These are phyloP conservation scores for Dothistroma septosporum DNA, from an alignment of 2,329 filamentous ascomycete species.

Conservation along the genomic window DNA sequence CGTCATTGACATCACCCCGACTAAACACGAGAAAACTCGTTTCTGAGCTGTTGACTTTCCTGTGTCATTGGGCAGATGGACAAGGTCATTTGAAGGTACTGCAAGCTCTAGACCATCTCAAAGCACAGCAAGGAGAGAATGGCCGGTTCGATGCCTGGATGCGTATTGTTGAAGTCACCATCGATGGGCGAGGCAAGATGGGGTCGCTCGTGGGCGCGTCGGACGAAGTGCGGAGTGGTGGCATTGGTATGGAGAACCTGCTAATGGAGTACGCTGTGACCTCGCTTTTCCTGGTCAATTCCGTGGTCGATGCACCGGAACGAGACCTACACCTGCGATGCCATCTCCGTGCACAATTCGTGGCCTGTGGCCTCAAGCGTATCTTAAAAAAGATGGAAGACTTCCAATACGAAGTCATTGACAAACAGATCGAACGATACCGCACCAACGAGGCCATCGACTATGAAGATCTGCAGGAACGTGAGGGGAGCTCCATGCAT, in stretches of 20 bases:
- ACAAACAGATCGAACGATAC: conserved; percentile 96
- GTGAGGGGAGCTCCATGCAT: conserved; percentile 84
- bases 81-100: conserved; percentile 90
- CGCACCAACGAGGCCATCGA: conserved; percentile 93
- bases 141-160: conserved; percentile 98
- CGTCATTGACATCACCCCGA: conserved; percentile 80
- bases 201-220: conserved; percentile 94
- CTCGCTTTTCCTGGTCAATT: conserved; percentile 91
- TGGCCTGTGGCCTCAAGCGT: conserved; percentile 89
- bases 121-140: conserved; percentile 81
- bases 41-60: conserved; percentile 91
- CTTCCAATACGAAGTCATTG: conserved; percentile 96
- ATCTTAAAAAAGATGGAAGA: conserved; percentile 95
- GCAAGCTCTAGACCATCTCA: conserved; percentile 87
- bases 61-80: conserved; percentile 89
- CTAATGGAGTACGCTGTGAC: conserved; percentile 98
- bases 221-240: conserved; percentile 90
- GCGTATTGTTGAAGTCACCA: conserved; percentile 93
- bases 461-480: conserved; percentile 93
- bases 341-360: conserved; percentile 94
- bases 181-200: conserved; percentile 98
- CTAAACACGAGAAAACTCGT: conserved; percentile 90
- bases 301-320: conserved; percentile 88
- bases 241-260: conserved; percentile 97
- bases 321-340: conserved; percentile 84